Percentiles rank a stretch among this genome's conserved stretches.
Evolutionary conservation across 768 basidiomycete species (phyloP).

Genomic region (Paxillus involutus): DNA sequence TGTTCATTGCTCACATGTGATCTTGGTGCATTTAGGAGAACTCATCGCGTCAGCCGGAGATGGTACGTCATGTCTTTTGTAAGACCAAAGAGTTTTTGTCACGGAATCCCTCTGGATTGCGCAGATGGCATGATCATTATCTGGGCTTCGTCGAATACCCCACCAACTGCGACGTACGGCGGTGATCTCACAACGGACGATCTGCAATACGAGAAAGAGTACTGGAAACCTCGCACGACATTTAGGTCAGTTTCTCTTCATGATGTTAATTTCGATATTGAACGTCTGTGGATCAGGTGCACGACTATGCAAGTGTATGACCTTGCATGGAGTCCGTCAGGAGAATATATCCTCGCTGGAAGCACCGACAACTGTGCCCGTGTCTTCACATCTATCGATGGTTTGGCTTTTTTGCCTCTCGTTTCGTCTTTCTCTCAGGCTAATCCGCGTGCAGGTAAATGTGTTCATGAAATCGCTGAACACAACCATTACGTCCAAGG

Average conservation of each 20-base stretch:
- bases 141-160: slow-evolving; percentile 82
- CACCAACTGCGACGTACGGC: slow-evolving; percentile 75
- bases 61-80: slow-evolving; percentile 51
- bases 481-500: slow-evolving; percentile 98
- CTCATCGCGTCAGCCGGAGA: slow-evolving; percentile 96
- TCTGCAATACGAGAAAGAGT: slow-evolving; percentile 87
- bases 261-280: background rate
- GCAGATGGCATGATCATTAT: slow-evolving; percentile 96
- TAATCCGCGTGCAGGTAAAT: slow-evolving; percentile 57
- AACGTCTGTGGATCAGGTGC: slow-evolving; percentile 50
- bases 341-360: slow-evolving; percentile 93
- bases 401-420: slow-evolving; percentile 37
- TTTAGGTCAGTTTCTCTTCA: slow-evolving; percentile 54
- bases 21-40: slow-evolving; percentile 57
- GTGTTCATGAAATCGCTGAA: slow-evolving; percentile 87
- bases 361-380: slow-evolving; percentile 95
- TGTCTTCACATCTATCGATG: slow-evolving; percentile 75
- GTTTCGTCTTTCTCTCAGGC: background rate
- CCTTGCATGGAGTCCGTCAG: slow-evolving; percentile 94
- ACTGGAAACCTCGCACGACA: slow-evolving; percentile 87
- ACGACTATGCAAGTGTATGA: slow-evolving; percentile 98
- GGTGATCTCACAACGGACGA: slow-evolving; percentile 79
- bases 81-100: slow-evolving; percentile 2
- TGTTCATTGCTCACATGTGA: slow-evolving; percentile 1
- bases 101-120: background rate